Conservation (phyloP, 2,329 filamentous ascomycete species). For the Penicillium sp. region DNA sequence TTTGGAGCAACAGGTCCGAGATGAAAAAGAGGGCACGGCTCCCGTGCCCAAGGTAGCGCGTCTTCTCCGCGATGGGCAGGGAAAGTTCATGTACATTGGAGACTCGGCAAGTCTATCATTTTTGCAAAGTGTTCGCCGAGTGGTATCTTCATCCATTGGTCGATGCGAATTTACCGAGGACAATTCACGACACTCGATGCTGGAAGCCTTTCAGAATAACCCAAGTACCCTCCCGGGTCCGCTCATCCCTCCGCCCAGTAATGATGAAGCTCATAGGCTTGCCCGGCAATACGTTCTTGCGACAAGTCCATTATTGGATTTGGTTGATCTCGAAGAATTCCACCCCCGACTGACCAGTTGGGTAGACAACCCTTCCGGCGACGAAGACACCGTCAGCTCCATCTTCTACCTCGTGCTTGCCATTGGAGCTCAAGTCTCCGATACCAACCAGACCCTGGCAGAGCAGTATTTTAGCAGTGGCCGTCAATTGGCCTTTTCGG, state of each 20-base stretch:
- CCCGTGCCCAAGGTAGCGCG: constrained; percentile 43
- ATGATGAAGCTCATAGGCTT: constrained; percentile 43
- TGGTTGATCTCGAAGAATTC: constrained; percentile 51
- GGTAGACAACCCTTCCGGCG: constrained; percentile 37
- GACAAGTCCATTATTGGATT: constrained; percentile 50
- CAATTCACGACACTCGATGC: constrained; percentile 43
- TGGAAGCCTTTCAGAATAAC: constrained; percentile 41
- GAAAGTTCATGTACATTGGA: constrained; percentile 57
- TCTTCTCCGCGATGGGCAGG: constrained; percentile 53
- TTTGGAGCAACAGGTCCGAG: constrained; percentile 28
- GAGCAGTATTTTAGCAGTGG: constrained; percentile 52
- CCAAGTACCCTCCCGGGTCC: constrained; percentile 31
- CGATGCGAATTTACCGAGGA: constrained; percentile 44
- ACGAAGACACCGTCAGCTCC: constrained; percentile 46
- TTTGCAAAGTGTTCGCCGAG: constrained; percentile 53
- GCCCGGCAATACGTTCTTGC: constrained; percentile 48
- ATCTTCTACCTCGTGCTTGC: constrained; percentile 55
- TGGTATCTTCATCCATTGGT: constrained; percentile 49
- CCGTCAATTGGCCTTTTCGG: constrained; percentile 45
- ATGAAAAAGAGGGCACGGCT: constrained; percentile 35
- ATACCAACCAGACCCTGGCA: constrained; percentile 42
- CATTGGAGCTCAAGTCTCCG: constrained; percentile 48
- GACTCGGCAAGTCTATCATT: constrained; percentile 57
- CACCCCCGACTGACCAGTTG: constrained; percentile 40
- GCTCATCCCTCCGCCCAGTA: constrained; percentile 31